Evolutionary conservation across 2,329 filamentous ascomycete genomes (phyloP), one percentile per base, ranked within the genome.

Genomic region (Exophiala bonariae): DNA sequence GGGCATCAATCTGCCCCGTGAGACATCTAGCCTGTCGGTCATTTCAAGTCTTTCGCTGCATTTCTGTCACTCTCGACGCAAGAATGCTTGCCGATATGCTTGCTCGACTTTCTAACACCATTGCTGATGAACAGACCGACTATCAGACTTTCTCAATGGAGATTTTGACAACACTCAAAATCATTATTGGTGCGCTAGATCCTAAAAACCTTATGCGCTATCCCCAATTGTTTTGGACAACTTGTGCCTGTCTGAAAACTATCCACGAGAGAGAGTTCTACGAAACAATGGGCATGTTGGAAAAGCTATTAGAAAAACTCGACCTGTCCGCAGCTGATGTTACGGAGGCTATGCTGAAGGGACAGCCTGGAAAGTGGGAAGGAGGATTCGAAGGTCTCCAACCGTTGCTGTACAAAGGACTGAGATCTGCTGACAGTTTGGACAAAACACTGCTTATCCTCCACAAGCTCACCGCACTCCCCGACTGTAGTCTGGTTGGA

Each of bases 71-170:
- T 1, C 73, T 97, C 17, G 92, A 99, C 62, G 90, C 95, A 58
- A 78, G 84, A 47, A 99, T 97, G 92, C 79, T 99, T 13, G 90
- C 89, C 2, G 93, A 99, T 61, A 99, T 99, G 90, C 81, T 99
- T 17, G 91, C 88, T 10, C 81, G 95, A 37, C 76, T 99, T 23
- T 97, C 92, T 2, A 99, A 97, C 66, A 99, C 93, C 0, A 93
- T 99, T 60, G 91, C 95, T 0, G 92, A 97, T 56, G 90, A 96
- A 58, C 89, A 96, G 61, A 81, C 84, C 0, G 92, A 97, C 68
- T 95, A 96, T 44, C 89, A 96, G 61, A 92, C 90, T 0, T 99
- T 99, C 62, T 95, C 93, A 0, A 92, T 97, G 85, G 95, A 99
- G 64, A 97, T 99, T 47, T 70, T 99, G 43, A 96, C 91, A 0